phyloP scores from a whole-genome alignment of 768 basidiomycete genomes.

The Strobilomyces echinocephalus region DNA sequence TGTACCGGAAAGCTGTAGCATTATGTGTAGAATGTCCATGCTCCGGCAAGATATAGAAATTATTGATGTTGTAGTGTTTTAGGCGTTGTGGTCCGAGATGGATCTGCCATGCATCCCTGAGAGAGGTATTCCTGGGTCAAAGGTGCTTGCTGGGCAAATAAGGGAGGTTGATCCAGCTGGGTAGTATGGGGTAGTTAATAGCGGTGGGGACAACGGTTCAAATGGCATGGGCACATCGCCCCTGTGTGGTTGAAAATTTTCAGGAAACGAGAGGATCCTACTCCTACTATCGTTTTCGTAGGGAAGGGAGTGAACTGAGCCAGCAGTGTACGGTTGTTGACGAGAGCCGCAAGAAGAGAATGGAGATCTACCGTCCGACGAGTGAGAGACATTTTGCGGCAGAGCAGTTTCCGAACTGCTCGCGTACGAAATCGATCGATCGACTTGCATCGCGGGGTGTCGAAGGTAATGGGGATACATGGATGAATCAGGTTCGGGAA shows the following conservation, averaged over 20 bases:
- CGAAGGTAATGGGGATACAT: conserved; percentile 16
- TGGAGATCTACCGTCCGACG: conserved; percentile 6
- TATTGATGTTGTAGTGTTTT: conserved; percentile 7
- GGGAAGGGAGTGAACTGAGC: conserved; percentile 13
- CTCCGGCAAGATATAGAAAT: background rate
- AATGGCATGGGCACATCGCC: conserved; percentile 9
- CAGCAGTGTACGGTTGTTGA: conserved; percentile 20
- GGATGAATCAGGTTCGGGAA: conserved; percentile 7
- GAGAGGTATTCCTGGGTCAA: conserved; percentile 7
- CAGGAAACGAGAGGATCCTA: conserved; percentile 11
- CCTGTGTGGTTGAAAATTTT: conserved; percentile 5
- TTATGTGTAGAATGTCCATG: conserved; percentile 4
- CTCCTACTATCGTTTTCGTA: conserved; percentile 10
- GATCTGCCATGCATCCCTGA: conserved; percentile 17
- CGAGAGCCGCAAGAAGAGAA: conserved; percentile 8
- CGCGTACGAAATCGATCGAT: conserved; percentile 16
- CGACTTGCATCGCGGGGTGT: conserved; percentile 5
- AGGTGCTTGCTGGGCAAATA: conserved; percentile 5
- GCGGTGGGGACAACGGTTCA: conserved; percentile 22
- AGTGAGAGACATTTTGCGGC: conserved; percentile 10
- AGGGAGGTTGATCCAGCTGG: conserved; percentile 15
- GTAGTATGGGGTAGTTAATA: conserved; percentile 30
- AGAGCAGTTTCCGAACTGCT: conserved; percentile 8
- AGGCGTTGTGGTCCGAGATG: conserved; percentile 10
- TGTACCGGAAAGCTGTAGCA: conserved; percentile 16